phyloP scores from a whole-genome alignment of 2,329 filamentous ascomycete species.

The Huntiella decipiens region DNA sequence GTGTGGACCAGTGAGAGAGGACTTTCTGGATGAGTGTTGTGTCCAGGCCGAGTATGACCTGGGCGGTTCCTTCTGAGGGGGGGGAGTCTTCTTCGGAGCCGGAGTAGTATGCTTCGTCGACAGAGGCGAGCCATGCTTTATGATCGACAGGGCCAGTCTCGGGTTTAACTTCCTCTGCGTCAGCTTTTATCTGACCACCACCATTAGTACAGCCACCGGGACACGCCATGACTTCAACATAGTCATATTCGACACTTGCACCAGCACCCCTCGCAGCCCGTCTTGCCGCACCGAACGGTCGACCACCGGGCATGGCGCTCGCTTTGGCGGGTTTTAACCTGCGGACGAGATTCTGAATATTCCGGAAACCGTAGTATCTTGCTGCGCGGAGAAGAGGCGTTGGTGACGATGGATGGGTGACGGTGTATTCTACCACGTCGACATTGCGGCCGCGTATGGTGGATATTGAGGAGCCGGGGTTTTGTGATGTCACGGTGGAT shows the following conservation, averaged over 20 bases:
- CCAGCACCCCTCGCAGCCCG: conserved; percentile 23
- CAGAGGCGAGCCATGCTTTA: conserved; percentile 62
- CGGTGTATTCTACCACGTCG: conserved; percentile 72
- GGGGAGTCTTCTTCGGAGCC: conserved; percentile 29
- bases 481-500: conserved; percentile 47
- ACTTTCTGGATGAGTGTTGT: conserved; percentile 45
- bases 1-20: conserved; percentile 55
- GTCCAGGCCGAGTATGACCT: conserved; percentile 46
- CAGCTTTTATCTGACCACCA: conserved; percentile 82
- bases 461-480: conserved; percentile 54
- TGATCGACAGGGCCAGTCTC: conserved; percentile 51
- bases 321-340: conserved; percentile 62
- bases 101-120: conserved; percentile 85
- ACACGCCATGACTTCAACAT: conserved; percentile 97
- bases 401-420: conserved; percentile 28
- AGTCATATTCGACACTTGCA: conserved; percentile 47
- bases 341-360: conserved; percentile 95
- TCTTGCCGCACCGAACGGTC: conserved; percentile 35
- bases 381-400: conserved; percentile 57
- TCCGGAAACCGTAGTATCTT: conserved; percentile 91
- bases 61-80: conserved; percentile 17
- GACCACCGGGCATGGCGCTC: conserved; percentile 64
- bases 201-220: conserved; percentile 98
- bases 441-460: conserved; percentile 64
- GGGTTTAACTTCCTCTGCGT: conserved; percentile 43